phyloP scores from a whole-genome alignment of 257 asterid species.

The Salvia miltiorrhiza region DNA sequence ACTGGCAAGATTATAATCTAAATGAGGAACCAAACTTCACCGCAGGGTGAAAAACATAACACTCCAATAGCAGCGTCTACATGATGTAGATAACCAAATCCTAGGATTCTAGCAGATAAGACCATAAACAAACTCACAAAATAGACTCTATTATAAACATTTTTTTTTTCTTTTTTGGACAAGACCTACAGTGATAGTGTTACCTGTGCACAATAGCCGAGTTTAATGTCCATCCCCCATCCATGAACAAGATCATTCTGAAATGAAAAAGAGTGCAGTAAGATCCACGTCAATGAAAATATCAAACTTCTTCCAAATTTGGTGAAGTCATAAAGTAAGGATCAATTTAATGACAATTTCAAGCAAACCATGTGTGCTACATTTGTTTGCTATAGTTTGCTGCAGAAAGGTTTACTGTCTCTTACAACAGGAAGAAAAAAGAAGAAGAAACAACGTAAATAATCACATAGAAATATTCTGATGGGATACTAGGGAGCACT shows the following conservation, averaged over 20 bases:
- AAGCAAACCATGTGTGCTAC: background rate
- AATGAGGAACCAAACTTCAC: background rate
- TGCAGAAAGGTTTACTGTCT: background rate
- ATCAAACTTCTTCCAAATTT: background rate
- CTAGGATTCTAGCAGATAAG: background rate
- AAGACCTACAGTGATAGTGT: background rate
- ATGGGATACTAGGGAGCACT: background rate
- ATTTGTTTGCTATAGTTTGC: background rate
- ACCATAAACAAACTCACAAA: background rate
- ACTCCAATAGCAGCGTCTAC: background rate
- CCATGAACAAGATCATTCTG: constrained; percentile 99
- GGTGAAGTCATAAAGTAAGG: background rate
- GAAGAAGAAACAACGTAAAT: background rate
- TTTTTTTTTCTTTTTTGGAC: background rate
- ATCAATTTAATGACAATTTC: background rate
- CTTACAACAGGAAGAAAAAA: background rate
- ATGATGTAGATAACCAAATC: background rate
- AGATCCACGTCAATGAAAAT: constrained; percentile 8
- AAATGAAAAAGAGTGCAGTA: constrained; percentile 18
- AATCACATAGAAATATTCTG: background rate
- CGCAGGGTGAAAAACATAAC: background rate
- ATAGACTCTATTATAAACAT: background rate
- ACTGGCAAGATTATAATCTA: background rate
- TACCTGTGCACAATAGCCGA: constrained; percentile 93
- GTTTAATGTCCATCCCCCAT: constrained; percentile 99